Evolutionary conservation across 345 rosid genomes (phyloP).

Genomic region (Erysimum cheiranthoides): DNA sequence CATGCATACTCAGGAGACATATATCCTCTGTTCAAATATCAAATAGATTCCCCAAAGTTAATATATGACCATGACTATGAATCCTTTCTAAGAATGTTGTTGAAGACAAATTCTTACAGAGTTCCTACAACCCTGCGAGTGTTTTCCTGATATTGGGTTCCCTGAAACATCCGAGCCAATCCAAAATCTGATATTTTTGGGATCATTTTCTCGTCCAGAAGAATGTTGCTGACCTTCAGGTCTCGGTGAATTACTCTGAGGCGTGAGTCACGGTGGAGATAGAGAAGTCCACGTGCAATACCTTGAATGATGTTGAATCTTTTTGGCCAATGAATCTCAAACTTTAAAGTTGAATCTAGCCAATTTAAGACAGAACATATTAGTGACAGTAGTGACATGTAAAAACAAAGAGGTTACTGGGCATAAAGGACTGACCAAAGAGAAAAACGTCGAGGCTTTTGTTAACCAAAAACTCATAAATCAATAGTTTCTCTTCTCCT

Average conservation of each 20-base stretch:
- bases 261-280: conserved; percentile 31
- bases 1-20: conserved; percentile 61
- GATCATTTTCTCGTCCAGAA: conserved; percentile 23
- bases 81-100: conserved; percentile 3
- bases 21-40: conserved; percentile 38
- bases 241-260: conserved; percentile 18
- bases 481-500: conserved; percentile 53
- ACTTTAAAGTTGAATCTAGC: conserved; percentile 9
- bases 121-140: conserved; percentile 38
- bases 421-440: conserved; percentile 49
- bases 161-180: conserved; percentile 30
- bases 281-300: conserved; percentile 25
- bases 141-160: conserved; percentile 21
- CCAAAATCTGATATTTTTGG: conserved; percentile 30
- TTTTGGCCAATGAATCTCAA: conserved; percentile 3
- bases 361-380: background rate
- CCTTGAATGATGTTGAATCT: conserved; percentile 21
- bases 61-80: background rate
- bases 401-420: background rate
- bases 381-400: background rate
- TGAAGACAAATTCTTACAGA: conserved; percentile 27
- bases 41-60: background rate
- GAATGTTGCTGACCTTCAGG: conserved; percentile 36
- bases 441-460: conserved; percentile 58
- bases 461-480: conserved; percentile 67